A percentile compares a stretch with the other conserved stretches of the same genome.
These are phyloP conservation scores for Verticillium nonalfalfae DNA, from an alignment of 2,329 filamentous ascomycete genomes.

Conservation along the genomic window DNA sequence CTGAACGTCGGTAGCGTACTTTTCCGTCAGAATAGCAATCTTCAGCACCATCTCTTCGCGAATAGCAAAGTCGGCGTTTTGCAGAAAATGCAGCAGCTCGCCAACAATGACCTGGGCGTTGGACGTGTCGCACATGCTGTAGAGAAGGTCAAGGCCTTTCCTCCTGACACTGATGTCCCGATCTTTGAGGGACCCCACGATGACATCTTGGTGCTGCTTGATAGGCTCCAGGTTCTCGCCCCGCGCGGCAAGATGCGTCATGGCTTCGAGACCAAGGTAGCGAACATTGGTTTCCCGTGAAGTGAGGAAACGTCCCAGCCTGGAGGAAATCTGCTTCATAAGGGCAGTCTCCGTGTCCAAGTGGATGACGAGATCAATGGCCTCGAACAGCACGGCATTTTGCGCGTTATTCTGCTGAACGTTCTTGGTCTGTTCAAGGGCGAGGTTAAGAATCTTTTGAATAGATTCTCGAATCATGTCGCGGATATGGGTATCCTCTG, in stretches of 20 bases:
- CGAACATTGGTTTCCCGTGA: constrained; percentile 96
- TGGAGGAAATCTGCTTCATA: constrained; percentile 91
- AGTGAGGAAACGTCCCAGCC: constrained; percentile 91
- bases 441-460: constrained; percentile 83
- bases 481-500: constrained; percentile 87
- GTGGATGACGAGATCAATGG: constrained; percentile 97
- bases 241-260: constrained; percentile 94
- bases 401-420: constrained; percentile 99
- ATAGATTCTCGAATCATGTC: constrained; percentile 88
- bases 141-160: constrained; percentile 91
- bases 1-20: constrained; percentile 96
- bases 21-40: constrained; percentile 96
- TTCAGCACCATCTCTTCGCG: constrained; percentile 99
- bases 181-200: constrained; percentile 88
- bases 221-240: constrained; percentile 94
- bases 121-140: constrained; percentile 98
- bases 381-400: constrained; percentile 95
- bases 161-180: constrained; percentile 94
- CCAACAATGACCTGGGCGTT: constrained; percentile 92
- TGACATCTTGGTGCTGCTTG: constrained; percentile 96
- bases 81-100: constrained; percentile 88
- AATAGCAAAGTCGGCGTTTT: constrained; percentile 95
- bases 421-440: constrained; percentile 93
- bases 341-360: constrained; percentile 89
- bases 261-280: constrained; percentile 91